phyloP scores from a whole-genome alignment of 2,329 filamentous ascomycete species.

The Fusarium mundagurra region DNA sequence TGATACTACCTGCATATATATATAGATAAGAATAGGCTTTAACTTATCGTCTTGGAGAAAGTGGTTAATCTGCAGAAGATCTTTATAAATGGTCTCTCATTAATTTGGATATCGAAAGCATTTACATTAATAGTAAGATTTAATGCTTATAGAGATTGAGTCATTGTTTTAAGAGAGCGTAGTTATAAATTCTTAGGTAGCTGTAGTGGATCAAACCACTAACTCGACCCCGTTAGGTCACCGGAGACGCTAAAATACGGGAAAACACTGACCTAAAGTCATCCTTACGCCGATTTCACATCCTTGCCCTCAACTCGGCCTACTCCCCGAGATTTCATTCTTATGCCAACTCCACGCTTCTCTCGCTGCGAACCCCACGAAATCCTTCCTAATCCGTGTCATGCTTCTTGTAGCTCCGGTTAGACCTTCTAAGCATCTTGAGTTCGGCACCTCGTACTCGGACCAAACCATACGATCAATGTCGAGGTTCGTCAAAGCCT shows the following conservation, averaged over 20 bases:
- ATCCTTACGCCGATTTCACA: neutral
- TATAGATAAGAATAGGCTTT: too few species aligned
- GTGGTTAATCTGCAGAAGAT: too few species aligned
- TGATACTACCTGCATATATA: too few species aligned
- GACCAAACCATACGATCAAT: neutral
- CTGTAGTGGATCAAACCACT: neutral
- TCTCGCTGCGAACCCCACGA: neutral
- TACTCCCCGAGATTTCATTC: neutral
- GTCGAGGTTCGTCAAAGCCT: neutral
- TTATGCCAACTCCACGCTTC: neutral
- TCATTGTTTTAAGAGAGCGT: too few species aligned
- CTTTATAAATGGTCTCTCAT: too few species aligned
- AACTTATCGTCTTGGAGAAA: too few species aligned
- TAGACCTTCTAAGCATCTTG: too few species aligned
- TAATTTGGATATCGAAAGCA: neutral
- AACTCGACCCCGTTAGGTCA: neutral
- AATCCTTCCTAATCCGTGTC: neutral
- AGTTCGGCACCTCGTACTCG: neutral
- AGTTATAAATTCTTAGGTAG: neutral
- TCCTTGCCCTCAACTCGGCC: neutral
- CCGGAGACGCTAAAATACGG: neutral
- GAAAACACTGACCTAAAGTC: neutral
- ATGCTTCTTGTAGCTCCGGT: fast-evolving
- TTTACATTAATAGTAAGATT: too few species aligned
- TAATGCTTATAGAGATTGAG: neutral